These are phyloP conservation scores for Phytopythium boreale DNA, from an alignment of 352 stramenopile genomes.

Conservation along the genomic window DNA sequence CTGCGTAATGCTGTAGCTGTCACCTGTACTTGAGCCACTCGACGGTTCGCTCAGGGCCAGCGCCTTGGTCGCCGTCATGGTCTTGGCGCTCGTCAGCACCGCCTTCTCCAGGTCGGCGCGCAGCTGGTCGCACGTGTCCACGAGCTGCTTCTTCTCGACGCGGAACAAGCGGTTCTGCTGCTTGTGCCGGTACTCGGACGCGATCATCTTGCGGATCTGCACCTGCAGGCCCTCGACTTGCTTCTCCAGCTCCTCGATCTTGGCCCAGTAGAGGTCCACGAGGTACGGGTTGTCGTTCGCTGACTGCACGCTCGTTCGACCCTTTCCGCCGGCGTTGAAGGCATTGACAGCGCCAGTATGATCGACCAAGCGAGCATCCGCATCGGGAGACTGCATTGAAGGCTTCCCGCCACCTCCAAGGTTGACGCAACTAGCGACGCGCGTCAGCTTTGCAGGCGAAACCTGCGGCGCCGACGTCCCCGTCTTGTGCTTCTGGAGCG, in stretches of 20 bases:
- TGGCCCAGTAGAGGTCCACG: constrained; percentile 50
- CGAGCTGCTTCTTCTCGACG: constrained; percentile 46
- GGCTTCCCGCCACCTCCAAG: not conserved
- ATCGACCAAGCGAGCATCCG: not conserved
- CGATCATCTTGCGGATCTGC: constrained; percentile 80
- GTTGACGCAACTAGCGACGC: constrained; percentile 8
- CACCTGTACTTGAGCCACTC: not conserved
- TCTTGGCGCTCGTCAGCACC: constrained; percentile 31
- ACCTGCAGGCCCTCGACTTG: constrained; percentile 59
- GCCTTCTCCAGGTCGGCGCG: constrained; percentile 41
- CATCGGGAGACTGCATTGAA: not conserved
- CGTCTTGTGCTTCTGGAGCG: constrained; percentile 62
- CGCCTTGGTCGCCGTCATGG: constrained; percentile 19
- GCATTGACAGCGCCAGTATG: not conserved
- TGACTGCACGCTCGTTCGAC: not conserved
- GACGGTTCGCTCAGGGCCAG: not conserved
- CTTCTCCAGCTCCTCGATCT: constrained; percentile 49
- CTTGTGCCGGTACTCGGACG: constrained; percentile 71
- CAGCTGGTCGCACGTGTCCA: constrained; percentile 43
- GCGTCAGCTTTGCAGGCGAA: constrained; percentile 19
- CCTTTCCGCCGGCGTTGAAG: not conserved
- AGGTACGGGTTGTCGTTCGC: constrained; percentile 61
- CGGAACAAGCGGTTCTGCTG: constrained; percentile 57
- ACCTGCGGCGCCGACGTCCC: not conserved
- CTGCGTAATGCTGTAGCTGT: not conserved